phyloP scores from a whole-genome alignment of 768 basidiomycete species.

The Psilocybe cyanescens region DNA sequence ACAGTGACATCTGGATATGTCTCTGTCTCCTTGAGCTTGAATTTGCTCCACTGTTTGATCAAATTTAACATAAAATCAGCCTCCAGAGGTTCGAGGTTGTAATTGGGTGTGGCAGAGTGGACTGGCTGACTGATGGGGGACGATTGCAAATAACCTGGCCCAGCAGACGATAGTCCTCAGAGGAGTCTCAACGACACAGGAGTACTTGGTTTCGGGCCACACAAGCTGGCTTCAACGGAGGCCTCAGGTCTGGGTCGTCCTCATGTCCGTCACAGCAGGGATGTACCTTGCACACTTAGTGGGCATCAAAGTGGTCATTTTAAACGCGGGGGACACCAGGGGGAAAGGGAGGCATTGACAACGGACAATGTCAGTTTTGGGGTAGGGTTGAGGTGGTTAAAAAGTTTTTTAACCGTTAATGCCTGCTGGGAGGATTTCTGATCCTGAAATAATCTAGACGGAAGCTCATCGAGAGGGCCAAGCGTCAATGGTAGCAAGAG shows the following conservation, averaged over 20 bases:
- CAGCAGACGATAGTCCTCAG: constrained; percentile 43
- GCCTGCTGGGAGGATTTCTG: constrained; percentile 24
- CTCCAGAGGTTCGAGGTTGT: constrained; percentile 84
- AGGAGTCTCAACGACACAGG: constrained; percentile 62
- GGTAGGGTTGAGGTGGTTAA: constrained; percentile 50
- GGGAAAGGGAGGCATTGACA: constrained; percentile 57
- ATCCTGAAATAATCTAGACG: constrained; percentile 5
- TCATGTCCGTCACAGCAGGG: constrained; percentile 49
- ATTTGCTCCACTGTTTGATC: constrained; percentile 89
- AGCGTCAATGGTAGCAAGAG: not conserved
- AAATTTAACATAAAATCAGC: constrained; percentile 86
- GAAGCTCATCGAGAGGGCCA: not conserved
- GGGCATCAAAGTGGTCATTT: constrained; percentile 78
- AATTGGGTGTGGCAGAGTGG: constrained; percentile 63
- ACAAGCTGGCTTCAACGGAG: constrained; percentile 93
- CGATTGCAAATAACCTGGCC: constrained; percentile 49
- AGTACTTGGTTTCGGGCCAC: constrained; percentile 79
- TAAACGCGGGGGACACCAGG: constrained; percentile 43
- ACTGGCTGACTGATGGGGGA: constrained; percentile 38
- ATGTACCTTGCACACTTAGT: constrained; percentile 43
- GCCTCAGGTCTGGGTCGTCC: constrained; percentile 92
- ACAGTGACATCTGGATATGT: no score
- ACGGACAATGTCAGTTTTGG: constrained; percentile 55
- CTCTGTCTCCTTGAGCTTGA: constrained; percentile 67
- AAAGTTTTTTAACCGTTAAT: constrained; percentile 49